Evolutionary conservation across 306 rosid genomes (phyloP).

Genomic region (Cucurbita maxima): DNA sequence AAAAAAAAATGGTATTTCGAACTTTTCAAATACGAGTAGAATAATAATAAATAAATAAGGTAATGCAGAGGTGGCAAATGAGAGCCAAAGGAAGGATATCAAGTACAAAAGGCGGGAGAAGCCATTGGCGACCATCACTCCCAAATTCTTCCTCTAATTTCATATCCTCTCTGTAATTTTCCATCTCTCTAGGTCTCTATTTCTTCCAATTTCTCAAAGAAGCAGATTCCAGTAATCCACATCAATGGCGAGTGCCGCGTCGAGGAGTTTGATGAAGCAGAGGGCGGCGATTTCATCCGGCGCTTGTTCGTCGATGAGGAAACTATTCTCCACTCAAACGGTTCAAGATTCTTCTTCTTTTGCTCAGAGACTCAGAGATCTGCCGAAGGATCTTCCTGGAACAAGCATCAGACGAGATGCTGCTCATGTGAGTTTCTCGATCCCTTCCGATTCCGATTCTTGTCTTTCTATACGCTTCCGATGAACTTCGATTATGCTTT

Average conservation of each 20-base stretch:
- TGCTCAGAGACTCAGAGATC: conserved; percentile 58
- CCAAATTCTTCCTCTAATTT: background rate
- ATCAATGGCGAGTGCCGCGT: conserved; percentile 57
- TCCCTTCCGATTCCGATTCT: background rate
- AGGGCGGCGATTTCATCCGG: conserved; percentile 12
- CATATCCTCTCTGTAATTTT: background rate
- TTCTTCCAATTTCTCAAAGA: background rate
- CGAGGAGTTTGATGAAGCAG: conserved; percentile 25
- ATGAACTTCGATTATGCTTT: background rate
- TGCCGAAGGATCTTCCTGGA: conserved; percentile 75
- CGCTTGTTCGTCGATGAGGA: conserved; percentile 1
- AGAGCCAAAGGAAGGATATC: background rate
- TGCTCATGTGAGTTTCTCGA: conserved; percentile 34
- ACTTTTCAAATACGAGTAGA: too few species aligned
- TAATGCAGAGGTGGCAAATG: background rate
- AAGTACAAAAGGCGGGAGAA: background rate
- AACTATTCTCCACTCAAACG: conserved; percentile 32
- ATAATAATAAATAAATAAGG: too few species aligned
- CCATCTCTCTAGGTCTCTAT: background rate
- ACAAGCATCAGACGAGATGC: conserved; percentile 53
- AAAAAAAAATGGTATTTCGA: too few species aligned
- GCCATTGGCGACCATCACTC: background rate
- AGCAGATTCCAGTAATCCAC: background rate
- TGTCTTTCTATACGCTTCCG: background rate
- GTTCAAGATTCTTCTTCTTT: conserved; percentile 31